phyloP scores from a whole-genome alignment of 768 basidiomycete genomes.

The Tubosaeta sp. region DNA sequence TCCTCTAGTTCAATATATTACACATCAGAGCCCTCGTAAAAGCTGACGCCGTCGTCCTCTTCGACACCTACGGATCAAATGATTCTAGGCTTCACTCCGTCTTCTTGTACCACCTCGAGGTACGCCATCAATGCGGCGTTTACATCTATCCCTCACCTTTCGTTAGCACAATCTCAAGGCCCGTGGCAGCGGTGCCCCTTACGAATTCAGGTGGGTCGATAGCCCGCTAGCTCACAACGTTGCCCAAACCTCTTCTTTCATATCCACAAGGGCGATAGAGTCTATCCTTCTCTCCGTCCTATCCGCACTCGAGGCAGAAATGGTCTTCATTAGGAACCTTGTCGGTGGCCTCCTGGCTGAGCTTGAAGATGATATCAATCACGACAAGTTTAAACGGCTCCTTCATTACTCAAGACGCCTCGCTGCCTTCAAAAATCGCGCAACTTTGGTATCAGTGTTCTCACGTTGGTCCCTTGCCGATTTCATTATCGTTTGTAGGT shows the following conservation, averaged over 20 bases:
- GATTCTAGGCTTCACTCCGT: slow-evolving; percentile 84
- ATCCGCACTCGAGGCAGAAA: slow-evolving; percentile 91
- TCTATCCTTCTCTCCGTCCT: slow-evolving; percentile 89
- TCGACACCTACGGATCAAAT: slow-evolving; percentile 86
- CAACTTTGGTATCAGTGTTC: slow-evolving; percentile 57
- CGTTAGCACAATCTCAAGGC: slow-evolving; percentile 77
- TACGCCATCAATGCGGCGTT: slow-evolving; percentile 29
- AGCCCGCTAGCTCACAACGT: slow-evolving; percentile 13
- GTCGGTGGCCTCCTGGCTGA: slow-evolving; percentile 88
- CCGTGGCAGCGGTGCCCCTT: slow-evolving; percentile 66
- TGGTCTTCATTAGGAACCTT: slow-evolving; percentile 89
- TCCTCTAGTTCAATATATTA: slow-evolving; percentile 76
- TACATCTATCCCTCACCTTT: slow-evolving; percentile 8
- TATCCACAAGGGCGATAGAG: slow-evolving; percentile 73
- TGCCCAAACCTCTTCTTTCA: slow-evolving; percentile 10
- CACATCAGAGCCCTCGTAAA: slow-evolving; percentile 95
- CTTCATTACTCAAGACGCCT: slow-evolving; percentile 90
- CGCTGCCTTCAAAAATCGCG: slow-evolving; percentile 86
- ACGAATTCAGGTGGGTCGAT: slow-evolving; percentile 73
- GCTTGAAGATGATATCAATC: slow-evolving; percentile 92
- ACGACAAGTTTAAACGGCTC: slow-evolving; percentile 88
- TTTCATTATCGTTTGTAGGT: slow-evolving; percentile 46
- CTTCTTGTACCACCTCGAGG: slow-evolving; percentile 85
- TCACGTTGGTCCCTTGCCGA: neutral
- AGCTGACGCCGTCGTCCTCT: slow-evolving; percentile 85